Percentiles rank a stretch among this genome's conserved stretches.
These are phyloP conservation scores for Cryptosporidium viatorum DNA, from an alignment of 169 alveolate species.

Conservation along the genomic window DNA sequence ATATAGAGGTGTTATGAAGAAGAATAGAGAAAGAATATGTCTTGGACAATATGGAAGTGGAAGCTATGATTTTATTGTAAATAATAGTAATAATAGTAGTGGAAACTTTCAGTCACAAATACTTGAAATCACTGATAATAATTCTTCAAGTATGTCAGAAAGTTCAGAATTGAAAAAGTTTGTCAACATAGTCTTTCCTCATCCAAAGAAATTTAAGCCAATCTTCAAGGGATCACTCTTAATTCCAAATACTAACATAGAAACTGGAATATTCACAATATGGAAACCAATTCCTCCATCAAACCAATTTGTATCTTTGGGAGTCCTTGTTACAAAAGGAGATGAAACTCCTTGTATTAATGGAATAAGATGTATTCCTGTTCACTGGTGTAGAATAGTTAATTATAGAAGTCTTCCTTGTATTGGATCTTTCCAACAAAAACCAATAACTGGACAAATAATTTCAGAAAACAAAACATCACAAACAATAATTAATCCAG, in stretches of 20 bases:
- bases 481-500: conserved; percentile 19
- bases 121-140: conserved; percentile 46
- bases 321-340: conserved; percentile 52
- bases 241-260: conserved; percentile 17
- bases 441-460: not conserved
- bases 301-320: conserved; percentile 21
- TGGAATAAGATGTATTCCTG: conserved; percentile 58
- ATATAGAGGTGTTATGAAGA: conserved; percentile 71
- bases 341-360: not conserved
- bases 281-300: conserved; percentile 71
- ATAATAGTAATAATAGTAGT: too few species aligned
- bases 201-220: conserved; percentile 62
- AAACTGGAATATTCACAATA: conserved; percentile 52
- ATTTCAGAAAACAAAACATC: not conserved
- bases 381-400: conserved; percentile 45
- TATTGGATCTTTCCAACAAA: conserved; percentile 19
- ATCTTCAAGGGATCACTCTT: conserved; percentile 38
- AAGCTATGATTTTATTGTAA: not conserved
- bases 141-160: conserved; percentile 66
- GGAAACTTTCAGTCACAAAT: conserved; percentile 15
- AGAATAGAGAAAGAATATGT: conserved; percentile 45
- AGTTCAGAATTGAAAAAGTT: conserved; percentile 54
- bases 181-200: conserved; percentile 26
- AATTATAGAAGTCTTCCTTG: conserved; percentile 32
- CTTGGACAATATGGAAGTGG: conserved; percentile 52